Evolutionary conservation across 2,329 filamentous ascomycete genomes (phyloP), one percentile per base, ranked within the genome.

Genomic region (Botrytis hyacinthi): DNA sequence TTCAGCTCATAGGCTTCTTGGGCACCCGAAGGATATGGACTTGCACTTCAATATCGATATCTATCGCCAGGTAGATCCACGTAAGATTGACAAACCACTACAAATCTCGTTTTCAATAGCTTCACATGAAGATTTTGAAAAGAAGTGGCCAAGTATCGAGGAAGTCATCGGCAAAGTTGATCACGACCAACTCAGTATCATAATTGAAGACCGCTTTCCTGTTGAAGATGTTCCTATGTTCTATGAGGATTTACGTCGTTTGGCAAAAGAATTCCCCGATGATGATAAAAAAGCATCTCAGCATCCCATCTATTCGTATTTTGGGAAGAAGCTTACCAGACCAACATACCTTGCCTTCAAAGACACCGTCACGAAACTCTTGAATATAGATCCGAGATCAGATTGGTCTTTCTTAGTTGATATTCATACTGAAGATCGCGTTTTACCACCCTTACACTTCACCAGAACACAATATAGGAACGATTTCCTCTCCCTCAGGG

Each of bases 331-430:
- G 20, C 3, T 22, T 32, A 54, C 29, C 20, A 66, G 18, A 8
- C 59, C 60, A 20, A 72, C 16, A 46, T 72, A 66, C 44, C 14
- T 42, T 42, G 46, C n/a, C 26, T 72, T 72, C 35, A 72, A 72
- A 51, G 10, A 63, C n/a, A 37, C 42, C 20, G 59, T 54, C 8
- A 66, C 61, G 16, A 72, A 72, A 35, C 70, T 72, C 14, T 42
- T 72, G 60, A 65, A 57, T 20, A 72, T 72, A 51, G 70, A 72
- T 35, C 70, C 70, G 37, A 66, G 60, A 40, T 66, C 59, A 14
- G 32, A 66, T 54, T 73, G 63, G 65, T 42, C 37, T 32, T 73
- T 73, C 46, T 40, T 73, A 16, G 57, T 73, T 20, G 63, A 73
- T 42, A 37, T 73, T n/a, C 70, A 66, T 44, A 48, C 40, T 66